Evolutionary conservation across 768 basidiomycete species (phyloP), one percentile per base, ranked within the genome.

Genomic region (Pleurotus eryngii): DNA sequence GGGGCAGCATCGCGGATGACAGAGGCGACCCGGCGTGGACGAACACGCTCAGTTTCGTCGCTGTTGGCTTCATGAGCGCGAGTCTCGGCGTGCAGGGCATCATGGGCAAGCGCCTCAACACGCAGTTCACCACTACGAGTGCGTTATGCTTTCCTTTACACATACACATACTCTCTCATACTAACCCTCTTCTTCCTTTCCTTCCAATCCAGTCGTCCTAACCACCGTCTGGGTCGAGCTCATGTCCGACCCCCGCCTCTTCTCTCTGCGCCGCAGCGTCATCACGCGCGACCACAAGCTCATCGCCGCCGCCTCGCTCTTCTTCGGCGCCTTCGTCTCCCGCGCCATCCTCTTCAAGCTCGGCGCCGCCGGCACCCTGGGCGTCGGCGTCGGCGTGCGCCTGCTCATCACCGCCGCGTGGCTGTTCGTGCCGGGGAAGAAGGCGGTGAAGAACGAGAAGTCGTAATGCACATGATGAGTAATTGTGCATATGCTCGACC

Each of bases 171-270:
- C 35, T 22, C 46, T 9, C 9, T 30, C 27, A n/a, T 27, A 37
- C 49, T 50, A 8, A 50, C 24, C 24, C 24, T 26, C 5, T 26
- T 12, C 14, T 14, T 15, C 6, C 6, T 40, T 47, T 39, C 40
- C 42, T 20, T 27, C 11, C 24, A 49, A 18, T 67, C 8, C 11
- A 85, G 90, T 92, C 61, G 90, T 93, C 45, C 76, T 95, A 8
- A 95, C 92, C 14, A 90, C 89, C 15, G 81, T 92, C 57, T 95
- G 91, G 91, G 90, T 92, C 62, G 92, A 95, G 64, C 81, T 95
- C 48, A 80, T 90, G 79, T 85, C 86, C 49, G 90, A 92, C 68
- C 92, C 92, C 0, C 71, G 81, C 47, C 81, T 95, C 18, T 88
- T 94, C 77, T 64, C 76, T 22, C 56, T 81, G 46, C 77, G 77